Conservation (phyloP, 768 basidiomycete genomes). For the Amanita exitialis region DNA sequence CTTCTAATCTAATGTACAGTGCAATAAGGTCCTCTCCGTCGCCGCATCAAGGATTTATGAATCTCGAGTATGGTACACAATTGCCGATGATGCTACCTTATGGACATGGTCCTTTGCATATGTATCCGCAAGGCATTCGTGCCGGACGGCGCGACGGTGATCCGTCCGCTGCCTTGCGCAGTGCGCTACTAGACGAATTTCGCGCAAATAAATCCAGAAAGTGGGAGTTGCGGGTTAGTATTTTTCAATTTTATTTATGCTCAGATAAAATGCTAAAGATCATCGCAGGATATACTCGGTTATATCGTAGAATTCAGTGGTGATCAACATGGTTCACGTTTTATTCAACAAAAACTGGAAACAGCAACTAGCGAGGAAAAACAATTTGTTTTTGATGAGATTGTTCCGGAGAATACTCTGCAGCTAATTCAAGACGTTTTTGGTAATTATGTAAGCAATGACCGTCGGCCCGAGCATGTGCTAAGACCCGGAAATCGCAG, state of each 20-base stretch:
- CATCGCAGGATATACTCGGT: constrained; percentile 69
- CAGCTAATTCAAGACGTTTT: constrained; percentile 87
- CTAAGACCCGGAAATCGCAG: constrained; percentile 25
- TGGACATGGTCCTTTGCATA: constrained; percentile 24
- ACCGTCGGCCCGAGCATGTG: background rate
- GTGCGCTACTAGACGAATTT: constrained; percentile 77
- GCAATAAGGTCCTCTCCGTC: constrained; percentile 31
- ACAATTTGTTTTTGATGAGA: constrained; percentile 77
- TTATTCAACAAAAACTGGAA: constrained; percentile 87
- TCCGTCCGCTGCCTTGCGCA: constrained; percentile 36
- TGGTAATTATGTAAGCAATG: constrained; percentile 78
- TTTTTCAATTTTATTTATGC: background rate
- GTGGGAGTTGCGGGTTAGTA: constrained; percentile 72
- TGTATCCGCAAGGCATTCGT: constrained; percentile 29
- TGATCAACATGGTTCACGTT: constrained; percentile 97
- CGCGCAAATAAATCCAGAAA: constrained; percentile 65
- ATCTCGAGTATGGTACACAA: constrained; percentile 39
- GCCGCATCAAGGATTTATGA: constrained; percentile 33
- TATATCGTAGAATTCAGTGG: constrained; percentile 85
- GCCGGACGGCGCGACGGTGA: constrained; percentile 37
- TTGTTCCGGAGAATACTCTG: constrained; percentile 65
- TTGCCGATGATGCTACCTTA: constrained; percentile 38
- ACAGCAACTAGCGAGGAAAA: constrained; percentile 70
- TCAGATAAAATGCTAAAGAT: background rate
- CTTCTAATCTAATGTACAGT: constrained; percentile 30